Base-by-base conservation (phyloP, 441 rosid species). In the Populus trichocarpa region DNA sequence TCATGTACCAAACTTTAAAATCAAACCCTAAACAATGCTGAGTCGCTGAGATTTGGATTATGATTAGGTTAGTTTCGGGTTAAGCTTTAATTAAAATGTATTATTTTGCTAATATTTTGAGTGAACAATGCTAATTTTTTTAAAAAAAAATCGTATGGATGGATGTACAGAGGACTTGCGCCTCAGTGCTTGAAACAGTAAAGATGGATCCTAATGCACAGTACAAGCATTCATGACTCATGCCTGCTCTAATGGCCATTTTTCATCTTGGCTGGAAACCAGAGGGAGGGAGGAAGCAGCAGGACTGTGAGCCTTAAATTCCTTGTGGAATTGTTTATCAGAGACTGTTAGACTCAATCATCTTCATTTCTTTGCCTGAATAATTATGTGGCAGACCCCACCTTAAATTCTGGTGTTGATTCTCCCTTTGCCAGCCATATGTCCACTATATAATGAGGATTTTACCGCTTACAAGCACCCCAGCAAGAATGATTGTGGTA, bases 361-460 rank as follows among this genome's bases (percentile, higher is more conserved):
- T 70, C 65, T 81, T 77, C 65, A 74, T 81, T 70, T 70, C 72
- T 46, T 46, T 69, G 78, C 67, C 65, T 50, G 42, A 76, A 73
- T 74, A 78, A 81, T 81, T 74, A 81, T 42, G 72, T 33, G 72
- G 78, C 64, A 32, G 80, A 32, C 72, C 81, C 78, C 78, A 53
- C 80, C 16, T 0, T 46, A 46, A 2, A 6, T 61, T 30, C 20
- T 32, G 61, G 77, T 67, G 33, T 76, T 50, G 33, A 32, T 69
- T 20, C 42, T 11, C 73, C 33, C 53, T 33, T 14, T 76, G 79
- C 79, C 79, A 76, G 61, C 73, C 65, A 50, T 50, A 53, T 75
- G 59, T 32, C 78, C 78, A 75, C 72, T 50, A 50, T 23, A 25
- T 14, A 59, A 75, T 32, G 26, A 61, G 35, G 53, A 59, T 32